Percentiles rank a stretch among this genome's conserved stretches.
These are phyloP conservation scores for Nannochloropsis gaditana DNA, from an alignment of 108 stramenopile species.

Conservation along the genomic window DNA sequence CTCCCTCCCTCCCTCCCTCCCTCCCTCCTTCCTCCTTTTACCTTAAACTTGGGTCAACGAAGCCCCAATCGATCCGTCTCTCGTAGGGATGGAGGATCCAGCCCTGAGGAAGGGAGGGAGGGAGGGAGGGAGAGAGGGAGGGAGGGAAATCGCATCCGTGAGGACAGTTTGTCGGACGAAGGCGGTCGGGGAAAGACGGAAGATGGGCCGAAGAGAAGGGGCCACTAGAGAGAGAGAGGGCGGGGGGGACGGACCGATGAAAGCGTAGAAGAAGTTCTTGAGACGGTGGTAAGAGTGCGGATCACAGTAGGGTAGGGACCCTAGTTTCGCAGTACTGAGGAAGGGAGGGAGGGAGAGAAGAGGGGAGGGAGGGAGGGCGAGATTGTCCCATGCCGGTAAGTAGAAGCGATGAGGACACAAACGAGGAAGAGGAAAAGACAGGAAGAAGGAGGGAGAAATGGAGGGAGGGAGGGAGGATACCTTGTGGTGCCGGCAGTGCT, in stretches of 20 bases:
- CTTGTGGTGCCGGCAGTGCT: slow-evolving; percentile 63
- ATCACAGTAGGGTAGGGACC: background rate
- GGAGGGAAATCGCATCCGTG: too few species aligned
- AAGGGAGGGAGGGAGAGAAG: background rate
- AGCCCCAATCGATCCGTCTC: background rate
- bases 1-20: too few species aligned
- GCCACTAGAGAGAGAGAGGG: background rate
- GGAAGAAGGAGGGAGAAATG: background rate
- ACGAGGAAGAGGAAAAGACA: background rate
- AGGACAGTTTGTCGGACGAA: too few species aligned
- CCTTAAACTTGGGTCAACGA: background rate
- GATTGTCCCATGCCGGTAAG: too few species aligned
- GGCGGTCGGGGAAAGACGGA: too few species aligned
- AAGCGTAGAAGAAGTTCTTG: background rate
- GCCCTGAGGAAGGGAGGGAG: slow-evolving; percentile 2
- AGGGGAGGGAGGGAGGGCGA: background rate
- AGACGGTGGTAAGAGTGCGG: background rate
- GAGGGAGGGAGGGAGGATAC: background rate
- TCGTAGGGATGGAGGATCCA: background rate
- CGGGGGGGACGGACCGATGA: background rate
- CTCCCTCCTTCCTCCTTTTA: too few species aligned
- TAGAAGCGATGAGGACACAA: background rate
- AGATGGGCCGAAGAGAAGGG: background rate
- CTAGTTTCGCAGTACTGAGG: background rate
- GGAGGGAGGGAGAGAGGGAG: background rate